Evolutionary conservation across 2,329 filamentous ascomycete genomes (phyloP), one percentile per base, ranked within the genome.

Genomic region (Aspergillus sp.): DNA sequence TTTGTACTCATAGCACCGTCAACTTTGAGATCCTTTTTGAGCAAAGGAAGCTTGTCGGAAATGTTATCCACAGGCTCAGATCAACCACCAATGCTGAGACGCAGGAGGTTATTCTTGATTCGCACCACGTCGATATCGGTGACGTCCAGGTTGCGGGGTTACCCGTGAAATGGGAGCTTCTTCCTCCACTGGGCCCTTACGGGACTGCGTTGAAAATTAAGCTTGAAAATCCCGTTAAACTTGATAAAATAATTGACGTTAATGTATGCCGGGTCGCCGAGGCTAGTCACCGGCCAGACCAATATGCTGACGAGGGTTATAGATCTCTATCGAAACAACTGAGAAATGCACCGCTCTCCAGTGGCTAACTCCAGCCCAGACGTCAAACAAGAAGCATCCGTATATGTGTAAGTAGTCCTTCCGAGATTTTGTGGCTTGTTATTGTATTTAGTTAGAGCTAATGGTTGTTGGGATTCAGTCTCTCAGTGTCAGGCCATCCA

Each of bases 401-500:
- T 98, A 97, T 77, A 93, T 98, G 87, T 98, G 79, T 80, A 73
- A 65, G 76, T 66, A 30, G 55, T n/a, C 22, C 37, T 19, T 39
- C n/a, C 19, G 11, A 15, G 11, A 5, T n/a, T 30, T 37, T n/a
- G 22, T 47, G 27, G 22, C 9, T 4, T 3, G 11, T 48, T n/a
- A n/a, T 48, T 19, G 8, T 48, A 27, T n/a, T 34, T 8, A 13
- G n/a, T 30, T 30, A 34, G 15, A 3, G 27, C 45, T 48, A 34
- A 48, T 9, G 13, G 13, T 13, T 7, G 8, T 34, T 17, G 50
- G 4, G 12, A 17, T 41, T 15, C 54, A 80, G 78, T 98, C 80
- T 96, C 91, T 45, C 95, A 98, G 79, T 96, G 93, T 75, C 93
- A 99, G 80, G 93, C 93, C 54, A 98, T 97, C 69, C 93, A 98